Base-by-base conservation (phyloP, 192 early-diverging fungal genomes). In the Jimgerdemannia flammicorona region DNA sequence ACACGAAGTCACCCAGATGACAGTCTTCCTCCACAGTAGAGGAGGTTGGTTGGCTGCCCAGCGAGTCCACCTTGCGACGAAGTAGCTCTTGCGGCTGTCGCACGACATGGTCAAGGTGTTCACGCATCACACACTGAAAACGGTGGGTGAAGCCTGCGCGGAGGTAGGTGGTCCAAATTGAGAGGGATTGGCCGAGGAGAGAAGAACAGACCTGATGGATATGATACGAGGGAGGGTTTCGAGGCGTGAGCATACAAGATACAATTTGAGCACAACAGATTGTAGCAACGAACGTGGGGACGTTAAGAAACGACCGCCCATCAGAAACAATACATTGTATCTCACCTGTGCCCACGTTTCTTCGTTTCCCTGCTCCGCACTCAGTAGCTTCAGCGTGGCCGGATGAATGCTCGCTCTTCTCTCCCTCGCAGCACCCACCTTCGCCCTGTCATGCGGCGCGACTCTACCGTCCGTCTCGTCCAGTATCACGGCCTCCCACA, bases 121-220 rank as follows among this genome's bases (percentile, higher is more conserved):
- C 72, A 8, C 73, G 43, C 40, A 87, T 80, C 19, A 87, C 77
- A 49, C 79, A 44, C 73, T 86, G 73, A 70, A 80, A 80, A 19
- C 82, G 64, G 20, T 76, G 75, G 59, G 79, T 78, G 70, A 87
- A 87, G 3, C 73, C 69, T 7, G 74, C 11, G n/a, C 84, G 73
- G 63, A 88, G 78, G 43, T 84, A 69, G 39, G 66, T 67, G 73
- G 81, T 66, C 83, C 84, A 88, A 44, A 88, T 79, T 18, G 84
- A 86, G 41, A 83, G 82, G 17, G 70, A 43, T 3, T 74, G 66
- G 9, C 72, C 80, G 3, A 88, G 66, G 9, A 87, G 44, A 29
- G 67, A 17, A 17, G 59, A 4, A 40, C 86, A 87, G n/a, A 78
- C 68, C 72, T 81, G 14, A 10, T 10, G 14, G 49, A 29, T 29